These are phyloP conservation scores for Atkinsonella texensis DNA, from an alignment of 2,329 filamentous ascomycete genomes.

Conservation along the genomic window DNA sequence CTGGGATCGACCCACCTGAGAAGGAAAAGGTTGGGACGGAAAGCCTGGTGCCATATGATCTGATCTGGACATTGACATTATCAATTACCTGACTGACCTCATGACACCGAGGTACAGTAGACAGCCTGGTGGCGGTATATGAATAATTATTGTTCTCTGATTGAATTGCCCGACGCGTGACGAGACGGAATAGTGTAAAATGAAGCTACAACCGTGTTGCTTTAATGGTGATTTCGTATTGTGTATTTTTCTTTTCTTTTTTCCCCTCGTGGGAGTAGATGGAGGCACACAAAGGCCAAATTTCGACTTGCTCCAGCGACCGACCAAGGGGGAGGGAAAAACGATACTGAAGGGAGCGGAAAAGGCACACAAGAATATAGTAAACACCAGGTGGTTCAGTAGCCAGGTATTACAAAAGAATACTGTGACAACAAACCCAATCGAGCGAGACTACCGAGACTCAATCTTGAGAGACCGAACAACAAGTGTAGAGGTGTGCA, in stretches of 20 bases:
- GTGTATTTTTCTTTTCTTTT: not conserved
- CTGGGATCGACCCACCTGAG: slow-evolving; percentile 56
- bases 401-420: slow-evolving; percentile 23
- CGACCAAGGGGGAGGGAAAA: not conserved
- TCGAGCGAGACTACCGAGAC: slow-evolving; percentile 1
- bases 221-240: not conserved
- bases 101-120: slow-evolving; percentile 7
- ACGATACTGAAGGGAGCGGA: not conserved
- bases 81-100: slow-evolving; percentile 51
- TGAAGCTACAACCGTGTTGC: not conserved
- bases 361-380: slow-evolving; percentile 4
- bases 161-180: slow-evolving; percentile 3
- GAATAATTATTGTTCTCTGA: slow-evolving; percentile 1
- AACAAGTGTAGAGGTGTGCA: not conserved
- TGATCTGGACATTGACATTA: slow-evolving; percentile 84
- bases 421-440: slow-evolving; percentile 12
- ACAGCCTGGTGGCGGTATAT: not conserved
- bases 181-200: slow-evolving; percentile 4
- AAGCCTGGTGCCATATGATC: slow-evolving; percentile 82
- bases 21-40: slow-evolving; percentile 52
- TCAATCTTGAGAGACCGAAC: not conserved
- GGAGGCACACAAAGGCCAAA: not conserved
- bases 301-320: not conserved
- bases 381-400: slow-evolving; percentile 12
- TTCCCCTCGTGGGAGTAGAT: not conserved